Conservation (phyloP, 805 yeast genomes). For the Candida maesae region DNA sequence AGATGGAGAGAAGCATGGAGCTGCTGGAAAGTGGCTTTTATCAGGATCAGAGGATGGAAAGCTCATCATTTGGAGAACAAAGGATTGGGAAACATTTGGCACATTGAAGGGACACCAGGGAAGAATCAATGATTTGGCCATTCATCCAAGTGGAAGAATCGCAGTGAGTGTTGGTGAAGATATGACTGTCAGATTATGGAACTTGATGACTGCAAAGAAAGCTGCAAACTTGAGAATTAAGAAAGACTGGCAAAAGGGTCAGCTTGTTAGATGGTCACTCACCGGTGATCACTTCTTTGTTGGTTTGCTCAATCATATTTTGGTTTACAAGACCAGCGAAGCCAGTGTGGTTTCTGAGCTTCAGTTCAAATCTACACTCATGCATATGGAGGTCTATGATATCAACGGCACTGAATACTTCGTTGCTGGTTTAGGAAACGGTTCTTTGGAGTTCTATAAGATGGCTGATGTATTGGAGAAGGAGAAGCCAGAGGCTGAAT, state of each 20-base stretch:
- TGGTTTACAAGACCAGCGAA: slow-evolving; percentile 59
- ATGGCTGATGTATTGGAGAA: slow-evolving; percentile 34
- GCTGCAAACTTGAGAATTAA: slow-evolving; percentile 79
- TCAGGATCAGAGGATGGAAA: slow-evolving; percentile 91
- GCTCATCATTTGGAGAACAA: slow-evolving; percentile 88
- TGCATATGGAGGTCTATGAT: slow-evolving; percentile 56
- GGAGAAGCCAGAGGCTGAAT: slow-evolving; percentile 41
- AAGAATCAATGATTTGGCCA: slow-evolving; percentile 77
- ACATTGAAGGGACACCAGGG: slow-evolving; percentile 85
- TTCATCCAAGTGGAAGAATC: slow-evolving; percentile 86
- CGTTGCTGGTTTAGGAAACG: slow-evolving; percentile 68
- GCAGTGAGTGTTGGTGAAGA: slow-evolving; percentile 90
- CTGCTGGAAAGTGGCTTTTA: slow-evolving; percentile 81
- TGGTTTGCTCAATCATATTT: slow-evolving; percentile 62
- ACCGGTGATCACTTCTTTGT: slow-evolving; percentile 73
- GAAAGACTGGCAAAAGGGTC: slow-evolving; percentile 64
- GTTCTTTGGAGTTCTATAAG: slow-evolving; percentile 57
- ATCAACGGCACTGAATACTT: slow-evolving; percentile 51
- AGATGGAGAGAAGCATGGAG: slow-evolving; percentile 14
- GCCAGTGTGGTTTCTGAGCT: slow-evolving; percentile 56
- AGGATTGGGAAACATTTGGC: slow-evolving; percentile 94
- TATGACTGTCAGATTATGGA: slow-evolving; percentile 85
- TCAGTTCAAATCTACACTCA: slow-evolving; percentile 53
- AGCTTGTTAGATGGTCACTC: slow-evolving; percentile 62
- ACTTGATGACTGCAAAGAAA: slow-evolving; percentile 92